These are phyloP conservation scores for Xylaria intraflava DNA, from an alignment of 495 filamentous ascomycete genomes.

Conservation along the genomic window DNA sequence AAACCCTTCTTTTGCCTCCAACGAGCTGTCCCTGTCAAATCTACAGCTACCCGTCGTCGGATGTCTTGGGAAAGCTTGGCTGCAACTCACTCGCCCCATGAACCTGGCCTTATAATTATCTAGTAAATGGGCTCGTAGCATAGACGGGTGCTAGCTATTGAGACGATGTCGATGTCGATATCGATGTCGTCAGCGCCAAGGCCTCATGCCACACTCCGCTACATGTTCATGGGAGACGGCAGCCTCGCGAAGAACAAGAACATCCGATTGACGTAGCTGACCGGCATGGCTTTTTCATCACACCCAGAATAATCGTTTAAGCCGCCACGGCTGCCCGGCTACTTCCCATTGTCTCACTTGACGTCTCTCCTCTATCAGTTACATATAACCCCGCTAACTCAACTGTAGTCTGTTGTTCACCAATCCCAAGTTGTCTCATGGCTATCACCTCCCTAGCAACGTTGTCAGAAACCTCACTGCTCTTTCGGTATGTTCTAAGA, in stretches of 20 bases:
- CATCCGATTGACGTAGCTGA: neutral
- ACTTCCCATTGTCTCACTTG: neutral
- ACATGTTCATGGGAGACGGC: neutral
- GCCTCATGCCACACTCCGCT: neutral
- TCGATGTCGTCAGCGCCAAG: conserved; percentile 7
- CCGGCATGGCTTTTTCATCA: neutral
- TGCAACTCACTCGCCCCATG: neutral
- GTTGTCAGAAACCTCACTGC: conserved; percentile 44
- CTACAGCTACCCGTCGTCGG: neutral
- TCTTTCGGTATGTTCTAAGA: conserved; percentile 33
- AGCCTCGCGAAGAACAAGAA: neutral
- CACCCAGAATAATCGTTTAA: neutral
- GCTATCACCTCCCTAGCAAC: conserved; percentile 37
- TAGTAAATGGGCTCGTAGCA: too few species aligned
- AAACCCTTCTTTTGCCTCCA: conserved; percentile 24
- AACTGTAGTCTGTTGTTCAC: conserved; percentile 39
- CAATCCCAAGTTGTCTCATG: conserved; percentile 38
- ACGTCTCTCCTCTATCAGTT: neutral
- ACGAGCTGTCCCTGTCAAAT: neutral
- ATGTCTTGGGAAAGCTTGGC: conserved; percentile 6
- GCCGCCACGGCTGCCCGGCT: neutral
- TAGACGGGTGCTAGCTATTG: too few species aligned
- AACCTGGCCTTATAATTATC: too few species aligned
- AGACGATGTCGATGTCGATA: neutral
- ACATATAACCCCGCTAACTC: neutral